phyloP scores from a whole-genome alignment of 352 stramenopile genomes.

The Elongisporangium senticosum region DNA sequence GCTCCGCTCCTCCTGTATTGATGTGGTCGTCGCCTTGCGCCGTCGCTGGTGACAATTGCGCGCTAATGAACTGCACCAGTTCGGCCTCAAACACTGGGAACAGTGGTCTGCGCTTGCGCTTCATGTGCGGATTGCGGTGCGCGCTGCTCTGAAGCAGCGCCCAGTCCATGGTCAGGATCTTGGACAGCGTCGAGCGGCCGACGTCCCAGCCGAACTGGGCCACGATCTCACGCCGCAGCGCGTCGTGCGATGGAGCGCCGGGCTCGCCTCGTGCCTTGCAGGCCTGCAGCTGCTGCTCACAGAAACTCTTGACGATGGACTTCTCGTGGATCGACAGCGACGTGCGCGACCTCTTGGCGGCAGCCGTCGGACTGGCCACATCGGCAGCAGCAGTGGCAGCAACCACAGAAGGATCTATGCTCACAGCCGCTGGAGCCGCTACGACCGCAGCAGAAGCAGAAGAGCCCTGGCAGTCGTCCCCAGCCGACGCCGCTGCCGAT shows the following conservation, averaged over 20 bases:
- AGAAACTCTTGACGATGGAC: slow-evolving; percentile 69
- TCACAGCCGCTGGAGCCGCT: too few relatives aligned
- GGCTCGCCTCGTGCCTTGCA: slow-evolving; percentile 43
- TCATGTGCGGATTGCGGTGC: slow-evolving; percentile 68
- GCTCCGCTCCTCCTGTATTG: neutral
- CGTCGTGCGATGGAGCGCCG: slow-evolving; percentile 52
- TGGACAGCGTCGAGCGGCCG: slow-evolving; percentile 68
- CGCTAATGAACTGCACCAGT: slow-evolving; percentile 43
- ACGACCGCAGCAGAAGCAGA: too few relatives aligned
- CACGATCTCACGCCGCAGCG: slow-evolving; percentile 44
- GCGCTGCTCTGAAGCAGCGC: slow-evolving; percentile 33
- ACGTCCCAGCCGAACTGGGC: slow-evolving; percentile 55
- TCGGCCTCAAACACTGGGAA: slow-evolving; percentile 69
- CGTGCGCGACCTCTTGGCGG: slow-evolving; percentile 24
- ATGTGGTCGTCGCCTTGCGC: neutral
- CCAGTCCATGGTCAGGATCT: slow-evolving; percentile 71
- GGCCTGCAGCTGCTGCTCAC: slow-evolving; percentile 54
- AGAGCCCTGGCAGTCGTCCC: neutral
- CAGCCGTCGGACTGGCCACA: neutral
- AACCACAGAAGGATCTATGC: too few relatives aligned
- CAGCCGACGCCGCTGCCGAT: neutral
- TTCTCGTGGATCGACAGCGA: slow-evolving; percentile 71
- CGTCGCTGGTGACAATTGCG: slow-evolving; percentile 12
- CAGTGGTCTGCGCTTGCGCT: slow-evolving; percentile 59
- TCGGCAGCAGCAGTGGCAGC: neutral